These are phyloP conservation scores for Fusarium cicatricum DNA, from an alignment of 2,329 filamentous ascomycete genomes.

Conservation along the genomic window DNA sequence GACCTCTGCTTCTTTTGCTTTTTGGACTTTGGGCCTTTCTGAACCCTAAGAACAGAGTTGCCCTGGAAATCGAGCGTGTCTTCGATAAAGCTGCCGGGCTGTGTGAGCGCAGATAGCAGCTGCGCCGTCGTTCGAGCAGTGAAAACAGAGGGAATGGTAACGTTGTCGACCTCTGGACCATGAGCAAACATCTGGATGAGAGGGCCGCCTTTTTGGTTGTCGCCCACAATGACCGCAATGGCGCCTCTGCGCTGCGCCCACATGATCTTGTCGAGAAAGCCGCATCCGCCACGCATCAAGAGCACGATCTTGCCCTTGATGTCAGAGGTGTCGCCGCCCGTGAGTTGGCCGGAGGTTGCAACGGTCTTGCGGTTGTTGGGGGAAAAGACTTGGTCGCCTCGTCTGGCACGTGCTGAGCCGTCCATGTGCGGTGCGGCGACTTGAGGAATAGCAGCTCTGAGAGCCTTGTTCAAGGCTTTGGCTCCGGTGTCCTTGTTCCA, in stretches of 20 bases:
- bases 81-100: slow-evolving; percentile 70
- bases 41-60: slow-evolving; percentile 62
- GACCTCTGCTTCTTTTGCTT: slow-evolving; percentile 15
- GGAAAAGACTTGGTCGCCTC: slow-evolving; percentile 44
- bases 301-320: slow-evolving; percentile 94
- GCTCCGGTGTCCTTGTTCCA: slow-evolving; percentile 74
- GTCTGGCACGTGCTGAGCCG: slow-evolving; percentile 38
- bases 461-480: slow-evolving; percentile 51
- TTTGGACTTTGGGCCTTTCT: slow-evolving; percentile 53
- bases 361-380: slow-evolving; percentile 45
- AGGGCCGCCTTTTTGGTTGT: slow-evolving; percentile 87
- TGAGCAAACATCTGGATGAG: slow-evolving; percentile 98
- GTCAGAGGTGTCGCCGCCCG: slow-evolving; percentile 72
- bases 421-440: slow-evolving; percentile 31
- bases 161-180: slow-evolving; percentile 87
- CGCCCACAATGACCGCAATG: slow-evolving; percentile 89
- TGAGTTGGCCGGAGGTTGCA: slow-evolving; percentile 51
- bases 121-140: slow-evolving; percentile 95
- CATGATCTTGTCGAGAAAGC: slow-evolving; percentile 95
- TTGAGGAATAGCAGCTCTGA: slow-evolving; percentile 42
- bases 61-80: slow-evolving; percentile 68
- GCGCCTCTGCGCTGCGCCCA: slow-evolving; percentile 94
- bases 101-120: slow-evolving; percentile 85
- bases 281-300: slow-evolving; percentile 90
- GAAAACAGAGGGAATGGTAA: slow-evolving; percentile 93